Conservation (phyloP, 2,329 filamentous ascomycete species). For the Ceratocystis albifundus region DNA sequence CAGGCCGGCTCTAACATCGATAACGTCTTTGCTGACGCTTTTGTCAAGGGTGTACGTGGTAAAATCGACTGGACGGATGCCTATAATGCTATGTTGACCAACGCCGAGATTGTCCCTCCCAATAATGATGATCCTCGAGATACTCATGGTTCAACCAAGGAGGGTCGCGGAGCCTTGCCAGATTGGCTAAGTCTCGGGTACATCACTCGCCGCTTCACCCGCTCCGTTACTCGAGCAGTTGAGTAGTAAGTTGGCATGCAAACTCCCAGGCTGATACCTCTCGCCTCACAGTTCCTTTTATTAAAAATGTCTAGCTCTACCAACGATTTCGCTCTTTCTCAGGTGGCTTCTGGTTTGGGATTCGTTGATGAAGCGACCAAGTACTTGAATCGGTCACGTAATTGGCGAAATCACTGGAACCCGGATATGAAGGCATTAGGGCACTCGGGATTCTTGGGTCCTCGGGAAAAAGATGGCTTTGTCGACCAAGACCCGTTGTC, state of each 20-base stretch:
- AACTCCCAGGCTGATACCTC: not conserved
- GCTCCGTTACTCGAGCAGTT: conserved; percentile 52
- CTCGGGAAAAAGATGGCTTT: conserved; percentile 44
- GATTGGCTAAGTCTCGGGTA: conserved; percentile 56
- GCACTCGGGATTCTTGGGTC: conserved; percentile 56
- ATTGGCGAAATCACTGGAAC: conserved; percentile 66
- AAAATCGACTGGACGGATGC: conserved; percentile 52
- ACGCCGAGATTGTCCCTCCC: conserved; percentile 51
- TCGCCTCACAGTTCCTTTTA: not conserved
- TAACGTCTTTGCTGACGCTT: conserved; percentile 61
- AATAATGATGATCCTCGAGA: conserved; percentile 50
- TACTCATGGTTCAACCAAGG: conserved; percentile 49
- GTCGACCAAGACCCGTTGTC: conserved; percentile 43
- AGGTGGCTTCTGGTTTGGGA: conserved; percentile 50
- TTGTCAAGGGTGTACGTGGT: conserved; percentile 54
- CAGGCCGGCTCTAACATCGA: conserved; percentile 62
- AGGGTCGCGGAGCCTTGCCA: conserved; percentile 56
- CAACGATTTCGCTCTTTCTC: conserved; percentile 57
- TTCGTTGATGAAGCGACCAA: conserved; percentile 40
- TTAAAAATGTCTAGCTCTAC: conserved; percentile 32
- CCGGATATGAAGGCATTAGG: conserved; percentile 43
- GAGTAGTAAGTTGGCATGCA: conserved; percentile 41
- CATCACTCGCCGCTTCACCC: conserved; percentile 50
- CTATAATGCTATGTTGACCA: conserved; percentile 51
- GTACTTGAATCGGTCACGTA: conserved; percentile 51